These are phyloP conservation scores for Pezicula carpinea DNA, from an alignment of 2,329 filamentous ascomycete species.

Conservation along the genomic window DNA sequence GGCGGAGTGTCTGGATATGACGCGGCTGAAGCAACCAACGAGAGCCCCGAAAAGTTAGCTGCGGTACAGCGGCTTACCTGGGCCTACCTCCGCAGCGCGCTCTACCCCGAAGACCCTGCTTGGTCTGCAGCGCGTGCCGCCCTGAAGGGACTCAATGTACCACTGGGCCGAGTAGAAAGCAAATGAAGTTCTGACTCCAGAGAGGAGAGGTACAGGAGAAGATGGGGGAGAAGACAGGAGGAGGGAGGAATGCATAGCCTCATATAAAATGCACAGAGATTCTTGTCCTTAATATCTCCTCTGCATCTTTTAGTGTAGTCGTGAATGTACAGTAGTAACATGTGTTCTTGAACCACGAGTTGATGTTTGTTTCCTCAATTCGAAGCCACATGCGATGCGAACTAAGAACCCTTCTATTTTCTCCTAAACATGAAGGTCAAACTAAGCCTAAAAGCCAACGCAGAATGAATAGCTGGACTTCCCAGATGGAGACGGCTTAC, in stretches of 20 bases:
- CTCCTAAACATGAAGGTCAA: too few species aligned
- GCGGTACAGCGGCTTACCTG: conserved; percentile 30
- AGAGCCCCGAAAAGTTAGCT: conserved; percentile 29
- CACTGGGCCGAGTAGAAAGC: neutral
- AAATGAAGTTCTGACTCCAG: conserved; percentile 4
- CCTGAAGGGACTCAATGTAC: conserved; percentile 1
- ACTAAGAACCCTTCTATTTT: too few species aligned
- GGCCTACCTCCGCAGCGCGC: conserved; percentile 33
- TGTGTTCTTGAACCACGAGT: too few species aligned
- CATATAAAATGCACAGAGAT: too few species aligned
- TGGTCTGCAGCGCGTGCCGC: conserved; percentile 2
- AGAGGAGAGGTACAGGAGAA: neutral
- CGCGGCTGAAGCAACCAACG: conserved; percentile 30
- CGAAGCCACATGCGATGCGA: too few species aligned
- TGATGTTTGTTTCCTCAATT: too few species aligned
- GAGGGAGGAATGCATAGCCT: neutral
- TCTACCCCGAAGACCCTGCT: conserved; percentile 27
- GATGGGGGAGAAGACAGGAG: neutral
- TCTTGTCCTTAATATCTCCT: too few species aligned
- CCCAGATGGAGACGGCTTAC: too few species aligned
- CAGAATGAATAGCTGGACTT: too few species aligned
- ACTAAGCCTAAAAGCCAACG: too few species aligned
- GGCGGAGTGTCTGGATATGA: conserved; percentile 37
- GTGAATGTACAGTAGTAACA: too few species aligned
- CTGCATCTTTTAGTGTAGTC: too few species aligned